Evolutionary conservation across 78 protist genomes (phyloP).

Genomic region (Dictyostelium firmibasis): DNA sequence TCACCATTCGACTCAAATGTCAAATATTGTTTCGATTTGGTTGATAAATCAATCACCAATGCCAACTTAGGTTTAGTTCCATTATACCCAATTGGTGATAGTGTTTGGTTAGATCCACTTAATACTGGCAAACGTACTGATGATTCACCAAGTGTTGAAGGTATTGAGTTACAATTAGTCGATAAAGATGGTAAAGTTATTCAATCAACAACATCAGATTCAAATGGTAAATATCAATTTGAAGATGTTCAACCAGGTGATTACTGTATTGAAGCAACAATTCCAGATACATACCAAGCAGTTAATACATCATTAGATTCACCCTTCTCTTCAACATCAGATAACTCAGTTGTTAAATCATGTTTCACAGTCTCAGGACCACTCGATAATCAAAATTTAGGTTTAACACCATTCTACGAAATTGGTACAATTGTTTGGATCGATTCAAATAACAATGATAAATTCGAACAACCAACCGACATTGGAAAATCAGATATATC

Average conservation of each 20-base stretch:
- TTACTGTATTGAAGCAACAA: neutral
- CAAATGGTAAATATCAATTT: neutral
- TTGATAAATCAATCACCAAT: neutral
- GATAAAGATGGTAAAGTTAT: neutral
- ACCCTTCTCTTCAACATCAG: neutral
- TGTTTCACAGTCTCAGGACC: neutral
- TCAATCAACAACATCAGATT: neutral
- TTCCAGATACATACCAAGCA: neutral
- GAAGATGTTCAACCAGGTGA: neutral
- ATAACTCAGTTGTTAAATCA: neutral
- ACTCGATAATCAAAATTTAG: neutral
- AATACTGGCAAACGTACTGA: neutral
- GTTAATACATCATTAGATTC: neutral
- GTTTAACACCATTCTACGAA: conserved; percentile 26
- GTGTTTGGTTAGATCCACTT: neutral
- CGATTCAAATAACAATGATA: conserved; percentile 8
- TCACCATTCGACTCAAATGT: neutral
- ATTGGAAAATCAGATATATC: neutral
- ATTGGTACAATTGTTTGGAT: conserved; percentile 29
- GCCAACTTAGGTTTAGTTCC: conserved; percentile 4
- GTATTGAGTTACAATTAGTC: neutral
- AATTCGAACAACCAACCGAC: neutral
- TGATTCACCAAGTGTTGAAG: neutral
- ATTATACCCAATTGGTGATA: neutral
- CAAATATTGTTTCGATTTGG: conserved; percentile 16